A percentile compares a stretch with the other conserved stretches of the same genome.
phyloP scores from a whole-genome alignment of 768 basidiomycete species.

The Amanita rimosa region DNA sequence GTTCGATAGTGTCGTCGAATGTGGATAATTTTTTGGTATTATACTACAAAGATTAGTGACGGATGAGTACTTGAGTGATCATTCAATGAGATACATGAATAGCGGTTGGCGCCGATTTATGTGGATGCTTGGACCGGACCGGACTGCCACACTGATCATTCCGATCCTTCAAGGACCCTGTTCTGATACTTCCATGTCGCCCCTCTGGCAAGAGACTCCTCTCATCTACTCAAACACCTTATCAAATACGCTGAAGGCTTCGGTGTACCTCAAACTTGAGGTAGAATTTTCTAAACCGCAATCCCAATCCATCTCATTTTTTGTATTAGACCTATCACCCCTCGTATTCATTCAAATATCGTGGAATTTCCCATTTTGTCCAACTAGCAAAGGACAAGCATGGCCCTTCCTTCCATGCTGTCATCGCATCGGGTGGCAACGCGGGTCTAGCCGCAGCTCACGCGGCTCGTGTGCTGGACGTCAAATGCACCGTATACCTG shows the following conservation, averaged over 20 bases:
- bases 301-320: not conserved
- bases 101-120: no score
- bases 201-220: conserved; percentile 52
- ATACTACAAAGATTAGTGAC: no score
- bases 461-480: conserved; percentile 39
- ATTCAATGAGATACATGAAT: no score
- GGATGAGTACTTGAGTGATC: no score
- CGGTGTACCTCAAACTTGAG: conserved; percentile 66
- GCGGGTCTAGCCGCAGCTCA: conserved; percentile 66
- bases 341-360: conserved; percentile 66
- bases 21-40: no score
- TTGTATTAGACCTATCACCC: conserved; percentile 55
- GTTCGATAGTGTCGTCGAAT: no score
- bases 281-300: conserved; percentile 21
- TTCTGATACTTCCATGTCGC: no score
- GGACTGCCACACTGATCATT: no score
- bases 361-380: conserved; percentile 56
- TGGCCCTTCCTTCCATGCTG: conserved; percentile 45
- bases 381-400: conserved; percentile 36
- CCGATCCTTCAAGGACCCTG: no score
- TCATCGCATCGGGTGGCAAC: conserved; percentile 73
- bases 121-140: no score
- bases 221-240: conserved; percentile 49
- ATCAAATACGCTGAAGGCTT: conserved; percentile 37
- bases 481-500: conserved; percentile 59